Evolutionary conservation across 2,329 filamentous ascomycete species (phyloP), one percentile per base, ranked within the genome.

Genomic region (Tolypocladium paradoxum): DNA sequence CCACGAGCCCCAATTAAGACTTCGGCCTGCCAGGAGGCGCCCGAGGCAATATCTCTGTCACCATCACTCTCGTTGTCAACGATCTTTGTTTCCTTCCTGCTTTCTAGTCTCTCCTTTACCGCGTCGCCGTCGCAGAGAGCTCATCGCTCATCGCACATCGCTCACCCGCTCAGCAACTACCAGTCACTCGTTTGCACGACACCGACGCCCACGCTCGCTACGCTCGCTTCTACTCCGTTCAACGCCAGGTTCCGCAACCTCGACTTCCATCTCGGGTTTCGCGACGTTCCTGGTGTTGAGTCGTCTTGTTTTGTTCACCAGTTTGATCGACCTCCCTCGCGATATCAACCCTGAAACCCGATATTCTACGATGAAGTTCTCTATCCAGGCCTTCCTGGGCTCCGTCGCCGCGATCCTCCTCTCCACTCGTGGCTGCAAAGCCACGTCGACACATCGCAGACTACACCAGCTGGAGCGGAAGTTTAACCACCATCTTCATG

Each of bases 361-460:
- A 29, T n/a, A n/a, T 5, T 20, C 29, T 9, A 67, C 63, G 58
- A 84, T 83, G 81, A 83, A 76, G 70, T 63, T 77, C 65, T 70
- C 73, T 54, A 57, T 79, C 55, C 72, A 77, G 58, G 69, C 74
- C 64, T 73, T 73, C 62, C 58, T 82, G 55, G 73, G 73, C n/a
- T n/a, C n/a, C n/a, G 64, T 73, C 75, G 61, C 73, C 55, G 63
- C 76, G 46, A 59, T 78, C 29, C 63, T 82, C 43, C 63, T 80
- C 56, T 70, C 71, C 27, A 65, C 69, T 36, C 69, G 73, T 34
- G 67, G 66, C 47, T 64, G 70, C 51, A 65, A 68, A 31, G 64
- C 64, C 52, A 57, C 50, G 53, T 61, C 62, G 51, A 66, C 68
- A 12, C 65, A 69, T 46, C 65, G 64, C 53, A 63, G 64, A 43